Evolutionary conservation across 2,329 filamentous ascomycete species (phyloP).

Genomic region (Alternaria sp.): DNA sequence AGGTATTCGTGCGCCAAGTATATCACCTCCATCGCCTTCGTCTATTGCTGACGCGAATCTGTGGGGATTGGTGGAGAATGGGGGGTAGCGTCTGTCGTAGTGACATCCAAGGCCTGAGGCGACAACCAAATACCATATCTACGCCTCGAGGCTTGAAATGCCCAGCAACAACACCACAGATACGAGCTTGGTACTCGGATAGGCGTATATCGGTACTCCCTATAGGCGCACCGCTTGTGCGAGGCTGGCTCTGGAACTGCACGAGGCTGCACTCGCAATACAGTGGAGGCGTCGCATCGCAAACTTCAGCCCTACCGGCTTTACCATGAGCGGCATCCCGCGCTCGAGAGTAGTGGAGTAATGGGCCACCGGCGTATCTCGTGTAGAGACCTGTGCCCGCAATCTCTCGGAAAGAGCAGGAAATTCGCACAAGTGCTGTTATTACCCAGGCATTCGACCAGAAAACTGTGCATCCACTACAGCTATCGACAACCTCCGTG

Average conservation of each 20-base stretch:
- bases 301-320: slow-evolving; percentile 8
- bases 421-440: neutral
- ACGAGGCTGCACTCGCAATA: neutral
- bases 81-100: slow-evolving; percentile 5
- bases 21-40: slow-evolving; percentile 9
- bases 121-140: slow-evolving; percentile 5
- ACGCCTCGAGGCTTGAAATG: slow-evolving; percentile 3
- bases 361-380: slow-evolving; percentile 4
- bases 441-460: neutral
- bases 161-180: slow-evolving; percentile 6
- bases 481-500: neutral
- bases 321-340: slow-evolving; percentile 4
- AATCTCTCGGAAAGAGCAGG: neutral
- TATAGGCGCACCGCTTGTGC: neutral
- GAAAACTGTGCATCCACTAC: neutral
- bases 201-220: neutral
- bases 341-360: neutral
- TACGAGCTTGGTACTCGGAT: slow-evolving; percentile 4
- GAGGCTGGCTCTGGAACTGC: neutral
- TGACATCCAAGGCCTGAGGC: slow-evolving; percentile 5
- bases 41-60: slow-evolving; percentile 28
- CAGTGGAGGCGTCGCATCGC: neutral
- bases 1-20: slow-evolving; percentile 26
- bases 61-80: slow-evolving; percentile 42
- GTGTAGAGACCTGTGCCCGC: neutral